Percentiles rank a stretch among this genome's conserved stretches.
Evolutionary conservation across 2,329 filamentous ascomycete species (phyloP).

Genomic region (Fusarium humuli): DNA sequence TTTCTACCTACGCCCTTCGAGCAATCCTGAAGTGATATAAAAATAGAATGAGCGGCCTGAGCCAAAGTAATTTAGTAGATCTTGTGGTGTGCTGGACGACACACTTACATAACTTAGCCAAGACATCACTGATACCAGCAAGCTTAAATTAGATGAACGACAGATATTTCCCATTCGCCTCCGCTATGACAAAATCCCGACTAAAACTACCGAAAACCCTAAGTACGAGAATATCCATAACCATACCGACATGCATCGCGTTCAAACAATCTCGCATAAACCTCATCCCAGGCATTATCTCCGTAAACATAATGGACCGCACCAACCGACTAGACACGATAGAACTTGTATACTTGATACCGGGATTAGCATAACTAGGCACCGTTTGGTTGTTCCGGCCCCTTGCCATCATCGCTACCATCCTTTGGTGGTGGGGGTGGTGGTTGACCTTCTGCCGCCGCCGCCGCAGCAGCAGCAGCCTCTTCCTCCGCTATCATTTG

Average conservation of each 20-base stretch:
- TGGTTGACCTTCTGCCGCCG: slow-evolving; percentile 13
- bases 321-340: slow-evolving; percentile 2
- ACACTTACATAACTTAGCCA: not conserved
- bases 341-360: slow-evolving; percentile 11
- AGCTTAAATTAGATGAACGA: slow-evolving; percentile 2
- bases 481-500: slow-evolving; percentile 23
- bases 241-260: slow-evolving; percentile 25
- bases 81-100: not conserved
- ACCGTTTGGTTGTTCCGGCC: slow-evolving; percentile 34
- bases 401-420: slow-evolving; percentile 37
- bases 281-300: slow-evolving; percentile 37
- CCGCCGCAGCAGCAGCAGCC: not conserved
- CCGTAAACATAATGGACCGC: slow-evolving; percentile 26
- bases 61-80: not conserved
- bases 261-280: slow-evolving; percentile 36
- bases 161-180: slow-evolving; percentile 48
- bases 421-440: slow-evolving; percentile 33
- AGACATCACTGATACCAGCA: not conserved
- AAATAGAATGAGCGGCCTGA: no score
- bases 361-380: slow-evolving; percentile 16
- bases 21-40: not conserved
- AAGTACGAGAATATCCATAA: slow-evolving; percentile 38
- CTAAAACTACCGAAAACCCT: slow-evolving; percentile 32
- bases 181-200: slow-evolving; percentile 49
- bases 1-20: not conserved